A percentile compares a stretch with the other conserved stretches of the same genome.
phyloP scores from a whole-genome alignment of 2,329 filamentous ascomycete species.

The Sporothrix schenckii region DNA sequence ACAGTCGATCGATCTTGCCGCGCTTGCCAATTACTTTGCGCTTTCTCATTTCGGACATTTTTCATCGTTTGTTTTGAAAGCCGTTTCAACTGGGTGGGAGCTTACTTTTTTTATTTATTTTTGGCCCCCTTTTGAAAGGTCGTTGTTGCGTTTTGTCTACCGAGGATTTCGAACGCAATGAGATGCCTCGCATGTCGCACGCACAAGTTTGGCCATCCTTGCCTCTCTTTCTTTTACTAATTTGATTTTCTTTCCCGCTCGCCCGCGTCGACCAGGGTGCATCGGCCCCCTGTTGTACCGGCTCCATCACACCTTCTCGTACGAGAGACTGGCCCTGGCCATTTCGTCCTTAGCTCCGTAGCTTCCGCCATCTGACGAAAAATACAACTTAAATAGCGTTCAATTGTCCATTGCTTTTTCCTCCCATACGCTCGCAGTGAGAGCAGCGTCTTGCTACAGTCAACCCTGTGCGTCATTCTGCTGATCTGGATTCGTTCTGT shows the following conservation, averaged over 20 bases:
- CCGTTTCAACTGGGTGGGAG: constrained; percentile 19
- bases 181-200: background rate
- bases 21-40: background rate
- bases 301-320: constrained; percentile 16
- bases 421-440: background rate
- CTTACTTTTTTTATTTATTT: background rate
- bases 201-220: background rate
- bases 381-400: too few relatives aligned
- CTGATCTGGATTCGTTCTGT: background rate
- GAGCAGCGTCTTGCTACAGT: background rate
- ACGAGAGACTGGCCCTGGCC: constrained; percentile 16
- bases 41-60: constrained; percentile 18
- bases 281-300: constrained; percentile 11
- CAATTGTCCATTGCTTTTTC: background rate
- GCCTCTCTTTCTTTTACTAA: background rate
- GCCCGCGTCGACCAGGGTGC: background rate
- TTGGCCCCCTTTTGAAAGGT: background rate
- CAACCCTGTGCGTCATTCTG: background rate
- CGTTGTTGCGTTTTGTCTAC: background rate
- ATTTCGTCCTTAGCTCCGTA: constrained; percentile 26
- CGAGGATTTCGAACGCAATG: background rate
- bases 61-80: constrained; percentile 18
- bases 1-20: constrained; percentile 19
- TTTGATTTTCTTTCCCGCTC: background rate
- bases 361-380: constrained; percentile 11